Conservation (phyloP, 371 early-diverging fungal genomes). For the Apophysomyces ossiformis region DNA sequence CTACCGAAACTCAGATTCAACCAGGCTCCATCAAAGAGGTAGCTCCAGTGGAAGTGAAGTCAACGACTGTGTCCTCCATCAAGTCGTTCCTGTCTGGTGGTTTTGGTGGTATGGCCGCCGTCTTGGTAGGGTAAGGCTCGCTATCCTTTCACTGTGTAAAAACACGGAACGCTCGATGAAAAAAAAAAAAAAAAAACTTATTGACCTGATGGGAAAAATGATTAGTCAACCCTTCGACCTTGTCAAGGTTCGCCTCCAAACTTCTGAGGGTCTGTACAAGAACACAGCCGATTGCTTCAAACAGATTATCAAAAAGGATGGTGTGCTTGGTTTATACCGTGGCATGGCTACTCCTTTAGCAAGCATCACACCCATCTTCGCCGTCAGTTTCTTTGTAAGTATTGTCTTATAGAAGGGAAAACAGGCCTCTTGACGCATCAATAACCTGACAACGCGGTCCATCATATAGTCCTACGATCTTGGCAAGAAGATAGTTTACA, state of each 20-base stretch:
- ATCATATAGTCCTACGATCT: conserved; percentile 68
- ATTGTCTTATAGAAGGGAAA: background rate
- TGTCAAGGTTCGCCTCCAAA: conserved; percentile 94
- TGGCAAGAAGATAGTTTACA: conserved; percentile 70
- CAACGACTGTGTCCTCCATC: conserved; percentile 51
- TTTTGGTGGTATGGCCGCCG: conserved; percentile 85
- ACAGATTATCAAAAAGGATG: conserved; percentile 89
- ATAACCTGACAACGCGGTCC: background rate
- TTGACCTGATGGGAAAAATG: background rate
- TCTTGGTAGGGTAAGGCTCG: conserved; percentile 65
- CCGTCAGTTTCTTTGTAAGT: conserved; percentile 90
- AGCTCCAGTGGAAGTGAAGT: conserved; percentile 2
- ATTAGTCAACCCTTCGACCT: conserved; percentile 82
- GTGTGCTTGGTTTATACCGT: conserved; percentile 90
- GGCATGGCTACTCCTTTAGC: conserved; percentile 93
- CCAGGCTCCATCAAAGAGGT: background rate
- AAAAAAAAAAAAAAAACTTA: background rate
- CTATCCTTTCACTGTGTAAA: background rate
- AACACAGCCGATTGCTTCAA: conserved; percentile 90
- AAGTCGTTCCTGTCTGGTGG: conserved; percentile 97
- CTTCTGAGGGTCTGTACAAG: conserved; percentile 80
- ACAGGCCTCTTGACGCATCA: too few relatives aligned
- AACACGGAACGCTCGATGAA: background rate
- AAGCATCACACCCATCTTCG: conserved; percentile 95
- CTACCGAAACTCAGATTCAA: conserved; percentile 8